Base-by-base conservation (phyloP, 768 basidiomycete species). In the Lactifluus subvellereus region DNA sequence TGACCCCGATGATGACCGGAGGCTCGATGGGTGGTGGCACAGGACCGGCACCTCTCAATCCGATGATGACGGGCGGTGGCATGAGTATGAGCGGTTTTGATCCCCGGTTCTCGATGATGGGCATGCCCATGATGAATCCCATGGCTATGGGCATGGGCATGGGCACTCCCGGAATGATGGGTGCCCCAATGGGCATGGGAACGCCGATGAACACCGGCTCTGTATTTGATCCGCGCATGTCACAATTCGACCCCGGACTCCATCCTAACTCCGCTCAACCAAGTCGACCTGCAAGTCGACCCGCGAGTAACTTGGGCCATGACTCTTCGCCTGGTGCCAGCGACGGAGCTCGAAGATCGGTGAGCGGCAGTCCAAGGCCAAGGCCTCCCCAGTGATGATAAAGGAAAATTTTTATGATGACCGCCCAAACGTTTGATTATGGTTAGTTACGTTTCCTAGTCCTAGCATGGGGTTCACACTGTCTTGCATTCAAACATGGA, bases 1-100 rank as follows among this genome's bases (percentile, higher is more conserved):
- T 82, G 76, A 79, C 74, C 49, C 70, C 73, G 33, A 72, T 73
- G 73, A 68, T 68, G 67, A 68, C 65, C 1, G 61, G 67, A 16
- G 64, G 52, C 5, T 52, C 60, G n/a, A 56, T 67, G 38, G 64
- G 57, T 11, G 60, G 64, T 43, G 57, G 53, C 10, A 49, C 56
- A 13, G 30, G 50, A 4, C 57, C 64, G 30, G 67, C 61, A 63
- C 72, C 70, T 42, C 72, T 63, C 43, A 72, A 42, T 20, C 67
- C 64, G 40, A 67, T 64, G 61, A 67, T 58, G 37, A 71, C 65
- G 37, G 70, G 72, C 9, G 70, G 68, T n/a, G 65, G 27, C 58
- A 71, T 67, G 57, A 30, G 53, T 14, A 59, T 64, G 53, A 32
- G 38, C 20, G 51, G 30, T 16, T 54, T 54, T 13, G 58, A 63